phyloP scores from a whole-genome alignment of 345 rosid species.

The Microcos paniculata region DNA sequence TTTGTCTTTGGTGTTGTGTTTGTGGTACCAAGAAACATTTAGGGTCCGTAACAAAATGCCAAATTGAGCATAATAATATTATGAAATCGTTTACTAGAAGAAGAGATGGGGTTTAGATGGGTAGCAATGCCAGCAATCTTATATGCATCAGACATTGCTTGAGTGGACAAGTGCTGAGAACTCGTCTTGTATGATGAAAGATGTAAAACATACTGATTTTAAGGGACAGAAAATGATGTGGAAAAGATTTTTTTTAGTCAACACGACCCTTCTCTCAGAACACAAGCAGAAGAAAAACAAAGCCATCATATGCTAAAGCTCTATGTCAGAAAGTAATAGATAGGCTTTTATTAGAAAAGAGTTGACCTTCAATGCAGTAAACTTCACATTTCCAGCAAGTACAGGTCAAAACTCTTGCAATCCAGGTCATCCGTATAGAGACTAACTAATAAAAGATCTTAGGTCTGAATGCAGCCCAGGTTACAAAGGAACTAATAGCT shows the following conservation, averaged over 20 bases:
- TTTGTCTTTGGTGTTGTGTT: neutral
- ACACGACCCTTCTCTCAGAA: neutral
- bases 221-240: neutral
- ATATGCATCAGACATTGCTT: neutral
- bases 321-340: neutral
- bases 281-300: neutral
- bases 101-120: neutral
- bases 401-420: neutral
- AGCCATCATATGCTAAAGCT: neutral
- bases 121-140: neutral
- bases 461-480: too few relatives aligned
- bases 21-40: neutral
- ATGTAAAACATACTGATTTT: neutral
- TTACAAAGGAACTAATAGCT: too few relatives aligned
- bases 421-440: too few relatives aligned
- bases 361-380: neutral
- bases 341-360: neutral
- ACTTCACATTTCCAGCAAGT: neutral
- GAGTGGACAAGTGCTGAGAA: neutral
- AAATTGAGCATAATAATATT: neutral
- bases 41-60: neutral
- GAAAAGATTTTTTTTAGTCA: neutral
- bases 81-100: neutral
- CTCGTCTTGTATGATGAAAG: neutral
- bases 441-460: too few relatives aligned